These are phyloP conservation scores for Saccharomyces hybrid DNA, from an alignment of 1,139 yeast genomes.

Conservation along the genomic window DNA sequence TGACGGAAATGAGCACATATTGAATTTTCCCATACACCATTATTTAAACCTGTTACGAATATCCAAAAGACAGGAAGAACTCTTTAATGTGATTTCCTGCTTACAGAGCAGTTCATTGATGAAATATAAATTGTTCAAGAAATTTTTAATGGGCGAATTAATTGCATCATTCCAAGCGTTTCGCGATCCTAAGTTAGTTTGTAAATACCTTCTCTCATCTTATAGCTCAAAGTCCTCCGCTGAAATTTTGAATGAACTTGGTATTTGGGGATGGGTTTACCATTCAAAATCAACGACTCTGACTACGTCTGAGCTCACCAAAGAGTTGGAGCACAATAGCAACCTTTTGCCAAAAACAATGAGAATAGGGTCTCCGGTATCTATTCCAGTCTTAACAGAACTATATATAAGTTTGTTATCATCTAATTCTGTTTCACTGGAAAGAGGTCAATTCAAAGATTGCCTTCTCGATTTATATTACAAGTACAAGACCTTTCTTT, in stretches of 20 bases:
- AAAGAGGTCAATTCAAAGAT: slow-evolving; percentile 11
- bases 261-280: slow-evolving; percentile 1
- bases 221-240: background rate
- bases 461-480: slow-evolving; percentile 17
- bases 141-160: background rate
- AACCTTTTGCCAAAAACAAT: slow-evolving; percentile 11
- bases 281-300: background rate
- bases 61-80: background rate
- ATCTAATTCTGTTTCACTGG: slow-evolving; percentile 9
- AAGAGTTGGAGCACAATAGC: slow-evolving; percentile 9
- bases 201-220: slow-evolving; percentile 1
- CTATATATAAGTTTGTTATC: slow-evolving; percentile 18
- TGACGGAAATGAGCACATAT: slow-evolving; percentile 5
- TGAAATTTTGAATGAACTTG: background rate
- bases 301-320: slow-evolving; percentile 3
- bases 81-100: background rate
- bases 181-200: background rate
- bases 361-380: slow-evolving; percentile 8
- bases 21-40: slow-evolving; percentile 16
- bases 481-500: slow-evolving; percentile 14
- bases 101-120: background rate
- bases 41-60: slow-evolving; percentile 15
- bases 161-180: background rate
- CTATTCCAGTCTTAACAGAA: slow-evolving; percentile 18
- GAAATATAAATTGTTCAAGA: background rate